phyloP scores from a whole-genome alignment of 176 grass and related monocot species.

The Chrysopogon serrulatus region DNA sequence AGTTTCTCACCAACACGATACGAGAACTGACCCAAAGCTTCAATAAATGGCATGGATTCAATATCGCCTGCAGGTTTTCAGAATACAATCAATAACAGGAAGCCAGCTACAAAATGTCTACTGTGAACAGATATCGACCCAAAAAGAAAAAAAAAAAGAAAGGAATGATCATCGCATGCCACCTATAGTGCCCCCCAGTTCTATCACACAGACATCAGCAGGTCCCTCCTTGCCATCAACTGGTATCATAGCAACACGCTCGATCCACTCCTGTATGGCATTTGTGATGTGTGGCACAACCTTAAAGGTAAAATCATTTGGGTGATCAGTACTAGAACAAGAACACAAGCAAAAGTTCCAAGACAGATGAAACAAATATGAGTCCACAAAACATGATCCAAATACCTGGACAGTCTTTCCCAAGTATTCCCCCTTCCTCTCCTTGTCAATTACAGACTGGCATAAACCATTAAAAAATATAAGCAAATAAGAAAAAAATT shows the following conservation, averaged over 20 bases:
- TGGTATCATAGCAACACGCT: slow-evolving; percentile 55
- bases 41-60: slow-evolving; percentile 88
- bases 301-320: slow-evolving; percentile 22
- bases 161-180: background rate
- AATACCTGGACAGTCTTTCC: slow-evolving; percentile 76
- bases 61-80: slow-evolving; percentile 60
- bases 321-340: slow-evolving; percentile 29
- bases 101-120: slow-evolving; percentile 29
- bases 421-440: slow-evolving; percentile 67
- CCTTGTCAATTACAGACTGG: slow-evolving; percentile 72
- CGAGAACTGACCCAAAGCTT: slow-evolving; percentile 82
- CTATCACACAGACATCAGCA: slow-evolving; percentile 73
- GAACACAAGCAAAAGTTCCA: slow-evolving; percentile 11
- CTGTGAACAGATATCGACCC: background rate
- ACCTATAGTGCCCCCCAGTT: slow-evolving; percentile 75
- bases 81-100: slow-evolving; percentile 34
- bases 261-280: slow-evolving; percentile 83
- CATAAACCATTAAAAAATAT: slow-evolving; percentile 16
- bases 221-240: slow-evolving; percentile 70
- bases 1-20: slow-evolving; percentile 62
- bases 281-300: slow-evolving; percentile 80
- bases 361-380: background rate
- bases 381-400: background rate
- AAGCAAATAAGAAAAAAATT: slow-evolving; percentile 13
- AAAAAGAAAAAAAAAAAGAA: background rate